Percentiles rank a stretch among this genome's conserved stretches.
Conservation (phyloP, 371 early-diverging fungal genomes). For the Mucor mucedo region DNA sequence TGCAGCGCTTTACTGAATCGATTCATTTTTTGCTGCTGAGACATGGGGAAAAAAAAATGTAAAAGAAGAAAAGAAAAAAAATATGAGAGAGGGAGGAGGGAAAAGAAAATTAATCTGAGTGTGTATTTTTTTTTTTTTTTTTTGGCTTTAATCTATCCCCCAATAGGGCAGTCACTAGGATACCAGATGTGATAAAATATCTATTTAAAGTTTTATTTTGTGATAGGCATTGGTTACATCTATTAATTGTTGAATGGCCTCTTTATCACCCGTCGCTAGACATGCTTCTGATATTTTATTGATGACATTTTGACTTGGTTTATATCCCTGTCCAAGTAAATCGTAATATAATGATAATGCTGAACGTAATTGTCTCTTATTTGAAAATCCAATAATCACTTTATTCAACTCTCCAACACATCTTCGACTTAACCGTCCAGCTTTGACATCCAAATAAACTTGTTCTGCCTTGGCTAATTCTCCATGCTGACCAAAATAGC, state of each 20-base stretch:
- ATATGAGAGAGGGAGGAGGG: background rate
- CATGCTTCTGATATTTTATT: background rate
- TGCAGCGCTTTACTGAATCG: constrained; percentile 8
- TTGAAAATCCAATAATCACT: constrained; percentile 12
- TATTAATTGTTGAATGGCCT: constrained; percentile 20
- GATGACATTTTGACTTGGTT: constrained; percentile 2
- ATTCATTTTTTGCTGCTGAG: constrained; percentile 9
- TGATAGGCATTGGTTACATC: background rate
- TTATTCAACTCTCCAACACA: constrained; percentile 2
- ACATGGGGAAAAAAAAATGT: constrained; percentile 9
- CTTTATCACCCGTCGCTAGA: constrained; percentile 5
- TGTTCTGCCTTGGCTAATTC: constrained; percentile 24
- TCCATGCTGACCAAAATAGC: constrained; percentile 13
- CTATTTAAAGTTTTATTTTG: constrained; percentile 2
- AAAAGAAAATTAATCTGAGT: background rate
- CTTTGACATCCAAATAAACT: constrained; percentile 28
- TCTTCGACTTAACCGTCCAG: background rate
- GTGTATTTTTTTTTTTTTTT: background rate
- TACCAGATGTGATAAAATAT: background rate
- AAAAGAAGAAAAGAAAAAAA: background rate
- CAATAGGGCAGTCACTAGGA: background rate
- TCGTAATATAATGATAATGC: constrained; percentile 27
- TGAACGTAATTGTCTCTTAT: constrained; percentile 15
- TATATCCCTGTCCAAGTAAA: constrained; percentile 21
- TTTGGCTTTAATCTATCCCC: background rate